phyloP scores from a whole-genome alignment of 164 flowering plant genomes.

The Aristolochia californica region DNA sequence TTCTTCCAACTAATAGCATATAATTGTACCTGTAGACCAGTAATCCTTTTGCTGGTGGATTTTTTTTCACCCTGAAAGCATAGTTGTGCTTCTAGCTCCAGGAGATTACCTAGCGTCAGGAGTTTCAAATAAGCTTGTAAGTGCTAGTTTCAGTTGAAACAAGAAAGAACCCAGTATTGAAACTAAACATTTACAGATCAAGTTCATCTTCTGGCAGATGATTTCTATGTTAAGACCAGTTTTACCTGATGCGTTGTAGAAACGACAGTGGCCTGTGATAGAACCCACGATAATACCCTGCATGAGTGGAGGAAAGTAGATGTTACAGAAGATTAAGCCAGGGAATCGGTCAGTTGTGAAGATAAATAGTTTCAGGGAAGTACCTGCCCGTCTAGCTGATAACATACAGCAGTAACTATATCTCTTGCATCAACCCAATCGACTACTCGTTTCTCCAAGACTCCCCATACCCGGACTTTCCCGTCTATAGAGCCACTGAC shows the following conservation, averaged over 20 bases:
- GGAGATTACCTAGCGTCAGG: conserved; percentile 31
- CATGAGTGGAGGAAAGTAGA: conserved; percentile 1
- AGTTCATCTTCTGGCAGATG: too few species aligned
- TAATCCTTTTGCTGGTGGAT: conserved; percentile 49
- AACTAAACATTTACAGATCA: too few species aligned
- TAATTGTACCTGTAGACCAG: conserved; percentile 89
- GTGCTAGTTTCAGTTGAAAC: too few species aligned
- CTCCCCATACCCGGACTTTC: conserved; percentile 80
- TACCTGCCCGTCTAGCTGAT: conserved; percentile 72
- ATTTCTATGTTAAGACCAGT: not conserved
- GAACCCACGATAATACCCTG: conserved; percentile 78
- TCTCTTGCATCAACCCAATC: conserved; percentile 59
- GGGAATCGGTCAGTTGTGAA: too few species aligned
- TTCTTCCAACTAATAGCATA: too few species aligned
- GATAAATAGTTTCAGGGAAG: not conserved
- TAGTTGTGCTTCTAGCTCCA: conserved; percentile 36
- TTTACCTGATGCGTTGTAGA: conserved; percentile 57
- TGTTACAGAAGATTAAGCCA: too few species aligned
- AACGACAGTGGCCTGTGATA: conserved; percentile 53
- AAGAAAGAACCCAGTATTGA: too few species aligned
- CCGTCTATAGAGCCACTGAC: conserved; percentile 89
- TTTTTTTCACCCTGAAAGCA: conserved; percentile 39
- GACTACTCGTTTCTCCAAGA: conserved; percentile 48
- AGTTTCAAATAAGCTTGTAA: not conserved
- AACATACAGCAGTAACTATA: conserved; percentile 38